Evolutionary conservation across 2,329 filamentous ascomycete genomes (phyloP), one percentile per base, ranked within the genome.

Genomic region (Cladosporium sp.): DNA sequence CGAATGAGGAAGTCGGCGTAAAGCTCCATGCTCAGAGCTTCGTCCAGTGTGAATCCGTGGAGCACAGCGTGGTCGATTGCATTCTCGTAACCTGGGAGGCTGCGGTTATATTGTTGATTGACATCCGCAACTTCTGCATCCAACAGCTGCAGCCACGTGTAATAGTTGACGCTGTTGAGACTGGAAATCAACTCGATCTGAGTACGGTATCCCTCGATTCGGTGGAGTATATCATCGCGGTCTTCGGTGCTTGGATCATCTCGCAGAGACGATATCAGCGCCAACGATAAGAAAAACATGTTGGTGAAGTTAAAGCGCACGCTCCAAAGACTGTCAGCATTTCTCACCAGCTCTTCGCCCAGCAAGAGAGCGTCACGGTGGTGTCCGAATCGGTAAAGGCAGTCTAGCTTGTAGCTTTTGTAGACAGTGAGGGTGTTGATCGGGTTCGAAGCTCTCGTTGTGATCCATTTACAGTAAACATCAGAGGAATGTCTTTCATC

Each of bases 1-100:
- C 86, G 76, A 47, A 88, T 73, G 54, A 89, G 81, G 62, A 83
- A 84, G 8, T 85, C 85, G 1, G 83, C 86, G 71, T 90, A 85
- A 24, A 90, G 73, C 62, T 88, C 87, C 61, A 86, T 85, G 13
- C 82, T 80, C 1, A 89, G 73, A 0, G 84, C 87, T 64, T 90
- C 85, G 54, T 91, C 87, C 43, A 89, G 79, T 2, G 78, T 62
- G 55, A 87, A 85, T 38, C 77, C 76, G 58, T 88, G 77, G 50
- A 86, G 76, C 17, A 86, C 76, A 11, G 84, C 80, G 60, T 90
- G 86, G 59, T 91, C 86, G 51, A 90, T 69, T 6, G 84, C 82
- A 54, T 80, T 75, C 63, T 92, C 88, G 60, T 89, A 91, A 39
- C 78, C 71, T 19, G 72, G 72, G 29, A 90, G 74, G 7, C 85